phyloP scores from a whole-genome alignment of 805 yeast species.

The Candida multigemmis region DNA sequence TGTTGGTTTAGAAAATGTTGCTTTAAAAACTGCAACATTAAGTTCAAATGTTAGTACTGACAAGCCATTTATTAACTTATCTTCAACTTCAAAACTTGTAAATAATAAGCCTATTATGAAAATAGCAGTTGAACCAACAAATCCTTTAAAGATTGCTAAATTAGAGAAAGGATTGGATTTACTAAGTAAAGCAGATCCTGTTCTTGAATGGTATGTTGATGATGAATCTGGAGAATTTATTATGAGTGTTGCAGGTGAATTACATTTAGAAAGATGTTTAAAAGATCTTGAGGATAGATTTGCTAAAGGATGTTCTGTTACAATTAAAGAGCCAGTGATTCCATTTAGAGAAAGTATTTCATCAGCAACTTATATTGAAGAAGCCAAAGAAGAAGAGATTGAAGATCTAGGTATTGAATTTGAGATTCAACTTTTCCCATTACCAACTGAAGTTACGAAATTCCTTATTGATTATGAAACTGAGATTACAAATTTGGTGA shows the following conservation, averaged over 20 bases:
- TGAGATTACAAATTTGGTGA: conserved; percentile 22
- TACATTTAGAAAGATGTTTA: conserved; percentile 89
- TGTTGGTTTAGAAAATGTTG: conserved; percentile 76
- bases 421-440: conserved; percentile 48
- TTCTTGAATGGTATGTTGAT: conserved; percentile 77
- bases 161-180: conserved; percentile 72
- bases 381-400: conserved; percentile 7
- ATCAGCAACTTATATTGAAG: conserved; percentile 7
- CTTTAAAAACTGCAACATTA: conserved; percentile 82
- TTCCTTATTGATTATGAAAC: conserved; percentile 40
- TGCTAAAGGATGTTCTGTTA: conserved; percentile 77
- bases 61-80: conserved; percentile 65
- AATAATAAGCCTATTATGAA: conserved; percentile 84
- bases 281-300: conserved; percentile 86
- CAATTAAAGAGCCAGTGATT: conserved; percentile 84
- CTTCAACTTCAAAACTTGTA: conserved; percentile 36
- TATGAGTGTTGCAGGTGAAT: conserved; percentile 91
- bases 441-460: conserved; percentile 41
- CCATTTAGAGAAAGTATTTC: conserved; percentile 87
- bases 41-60: conserved; percentile 51
- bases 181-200: conserved; percentile 86
- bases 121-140: conserved; percentile 92
- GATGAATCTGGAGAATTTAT: conserved; percentile 87
- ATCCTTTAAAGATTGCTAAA: conserved; percentile 69
- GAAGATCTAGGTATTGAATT: conserved; percentile 27